Percentiles rank a stretch among this genome's conserved stretches.
Conservation (phyloP, 2,329 filamentous ascomycete genomes). For the Byssochlamys sp. region DNA sequence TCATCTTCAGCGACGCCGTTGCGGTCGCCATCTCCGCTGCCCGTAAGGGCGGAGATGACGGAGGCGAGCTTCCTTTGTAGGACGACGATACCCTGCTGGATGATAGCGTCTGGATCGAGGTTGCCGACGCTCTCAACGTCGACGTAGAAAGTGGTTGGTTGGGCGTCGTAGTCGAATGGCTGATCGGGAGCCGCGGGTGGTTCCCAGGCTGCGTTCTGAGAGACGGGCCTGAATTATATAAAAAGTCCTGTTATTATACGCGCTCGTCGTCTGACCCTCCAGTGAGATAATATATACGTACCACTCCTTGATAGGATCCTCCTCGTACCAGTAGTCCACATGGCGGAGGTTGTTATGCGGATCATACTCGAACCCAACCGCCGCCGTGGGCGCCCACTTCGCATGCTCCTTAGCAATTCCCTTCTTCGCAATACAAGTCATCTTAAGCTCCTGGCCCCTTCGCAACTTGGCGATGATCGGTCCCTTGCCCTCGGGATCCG, state of each 20-base stretch:
- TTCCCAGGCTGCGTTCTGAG: conserved; percentile 56
- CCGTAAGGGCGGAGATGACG: conserved; percentile 58
- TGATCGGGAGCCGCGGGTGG: conserved; percentile 69
- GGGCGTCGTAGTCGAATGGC: conserved; percentile 80
- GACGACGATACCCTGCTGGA: conserved; percentile 77
- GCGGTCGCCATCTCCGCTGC: conserved; percentile 43
- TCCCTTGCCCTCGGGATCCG: conserved; percentile 70
- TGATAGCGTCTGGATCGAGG: conserved; percentile 79
- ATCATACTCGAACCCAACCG: conserved; percentile 95
- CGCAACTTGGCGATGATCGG: conserved; percentile 83
- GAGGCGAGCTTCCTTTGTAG: conserved; percentile 82
- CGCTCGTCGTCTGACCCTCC: background rate
- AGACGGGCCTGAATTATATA: conserved; percentile 24
- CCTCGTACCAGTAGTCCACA: conserved; percentile 89
- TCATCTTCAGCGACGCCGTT: conserved; percentile 40
- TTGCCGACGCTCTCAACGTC: conserved; percentile 84
- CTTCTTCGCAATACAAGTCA: conserved; percentile 92
- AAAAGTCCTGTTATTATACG: background rate
- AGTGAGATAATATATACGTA: conserved; percentile 35
- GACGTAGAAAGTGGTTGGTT: conserved; percentile 78
- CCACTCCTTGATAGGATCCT: conserved; percentile 74
- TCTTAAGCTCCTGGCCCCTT: conserved; percentile 77
- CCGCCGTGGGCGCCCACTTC: conserved; percentile 89
- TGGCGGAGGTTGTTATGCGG: conserved; percentile 92
- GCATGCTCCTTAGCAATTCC: conserved; percentile 97